These are phyloP conservation scores for Juncus effusus DNA, from an alignment of 176 grass and related monocot genomes.

Conservation along the genomic window DNA sequence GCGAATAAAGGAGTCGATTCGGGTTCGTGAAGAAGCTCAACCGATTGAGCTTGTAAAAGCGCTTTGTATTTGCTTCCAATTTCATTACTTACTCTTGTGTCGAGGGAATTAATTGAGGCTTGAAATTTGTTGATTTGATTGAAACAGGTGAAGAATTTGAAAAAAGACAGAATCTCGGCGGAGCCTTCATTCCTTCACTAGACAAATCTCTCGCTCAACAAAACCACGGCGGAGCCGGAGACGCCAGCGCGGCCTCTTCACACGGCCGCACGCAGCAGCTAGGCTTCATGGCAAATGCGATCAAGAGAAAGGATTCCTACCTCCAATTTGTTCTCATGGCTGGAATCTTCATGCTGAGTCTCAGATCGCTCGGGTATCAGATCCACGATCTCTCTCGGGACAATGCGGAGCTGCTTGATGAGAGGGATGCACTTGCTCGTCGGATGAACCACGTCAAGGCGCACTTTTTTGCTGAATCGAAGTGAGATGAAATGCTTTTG, in stretches of 20 bases:
- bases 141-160: slow-evolving; percentile 66
- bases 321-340: slow-evolving; percentile 78
- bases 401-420: slow-evolving; percentile 52
- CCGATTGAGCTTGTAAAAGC: slow-evolving; percentile 69
- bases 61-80: slow-evolving; percentile 33
- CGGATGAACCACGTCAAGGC: slow-evolving; percentile 59
- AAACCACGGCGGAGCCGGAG: neutral
- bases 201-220: neutral
- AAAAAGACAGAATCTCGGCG: slow-evolving; percentile 21
- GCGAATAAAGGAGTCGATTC: slow-evolving; percentile 75
- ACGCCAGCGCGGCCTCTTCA: slow-evolving; percentile 2
- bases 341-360: slow-evolving; percentile 78
- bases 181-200: no score
- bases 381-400: slow-evolving; percentile 64
- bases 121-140: slow-evolving; percentile 2
- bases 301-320: slow-evolving; percentile 76
- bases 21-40: slow-evolving; percentile 52
- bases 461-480: no score
- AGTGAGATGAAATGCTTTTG: no score
- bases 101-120: neutral
- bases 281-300: slow-evolving; percentile 49
- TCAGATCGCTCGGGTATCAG: slow-evolving; percentile 64
- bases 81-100: neutral
- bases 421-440: slow-evolving; percentile 39
- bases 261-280: neutral